Percentiles rank a stretch among this genome's conserved stretches.
Evolutionary conservation across 495 filamentous ascomycete genomes (phyloP).

Genomic region (Lentithecium fluviatile): DNA sequence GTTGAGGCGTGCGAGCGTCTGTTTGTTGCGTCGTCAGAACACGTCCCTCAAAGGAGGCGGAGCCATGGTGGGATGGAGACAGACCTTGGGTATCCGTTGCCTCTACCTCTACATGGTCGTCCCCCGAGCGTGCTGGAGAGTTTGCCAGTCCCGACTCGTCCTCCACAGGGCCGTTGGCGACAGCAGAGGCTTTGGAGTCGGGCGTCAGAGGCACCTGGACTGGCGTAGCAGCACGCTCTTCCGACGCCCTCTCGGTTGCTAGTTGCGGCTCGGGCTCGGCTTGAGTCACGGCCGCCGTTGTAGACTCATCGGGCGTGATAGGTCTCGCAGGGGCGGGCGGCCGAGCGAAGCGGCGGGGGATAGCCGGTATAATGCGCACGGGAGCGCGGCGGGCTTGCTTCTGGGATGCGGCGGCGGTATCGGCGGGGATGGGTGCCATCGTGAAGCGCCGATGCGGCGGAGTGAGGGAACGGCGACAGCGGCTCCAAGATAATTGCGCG

Average conservation of each 20-base stretch:
- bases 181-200: slow-evolving; percentile 24
- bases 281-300: slow-evolving; percentile 13
- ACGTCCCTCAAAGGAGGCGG: not conserved
- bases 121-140: slow-evolving; percentile 1
- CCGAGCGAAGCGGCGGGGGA: slow-evolving; percentile 27
- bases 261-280: not conserved
- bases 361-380: slow-evolving; percentile 33
- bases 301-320: slow-evolving; percentile 27
- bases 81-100: slow-evolving; percentile 20
- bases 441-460: slow-evolving; percentile 3
- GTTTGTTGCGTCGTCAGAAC: not conserved
- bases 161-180: not conserved
- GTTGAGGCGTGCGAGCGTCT: not conserved
- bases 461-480: slow-evolving; percentile 14
- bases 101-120: slow-evolving; percentile 3
- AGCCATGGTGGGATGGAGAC: slow-evolving; percentile 3
- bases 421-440: slow-evolving; percentile 30
- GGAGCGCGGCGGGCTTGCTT: slow-evolving; percentile 9
- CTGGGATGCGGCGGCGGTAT: slow-evolving; percentile 16
- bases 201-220: slow-evolving; percentile 27
- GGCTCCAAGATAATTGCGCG: slow-evolving; percentile 41
- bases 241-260: not conserved
- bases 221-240: slow-evolving; percentile 5
- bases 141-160: slow-evolving; percentile 11
- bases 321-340: slow-evolving; percentile 16